Base-by-base conservation (phyloP, 495 filamentous ascomycete genomes). In the Aspergillus sclerotioniger region DNA sequence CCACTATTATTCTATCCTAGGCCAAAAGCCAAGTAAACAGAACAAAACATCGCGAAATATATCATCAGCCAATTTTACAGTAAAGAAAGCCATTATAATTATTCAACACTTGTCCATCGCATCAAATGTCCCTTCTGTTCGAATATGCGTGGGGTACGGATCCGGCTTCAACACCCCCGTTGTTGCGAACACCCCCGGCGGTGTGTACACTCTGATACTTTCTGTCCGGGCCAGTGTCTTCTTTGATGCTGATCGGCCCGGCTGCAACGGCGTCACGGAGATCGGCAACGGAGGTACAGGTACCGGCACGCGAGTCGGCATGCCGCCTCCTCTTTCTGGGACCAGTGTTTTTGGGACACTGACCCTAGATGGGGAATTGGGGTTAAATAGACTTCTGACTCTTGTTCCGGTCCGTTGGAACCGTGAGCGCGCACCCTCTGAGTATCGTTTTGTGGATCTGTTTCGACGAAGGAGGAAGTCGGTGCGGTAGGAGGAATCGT, bases 151-250 rank as follows among this genome's bases (percentile, higher is more conserved):
- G 39, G 73, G 61, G 61, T 74, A 70, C 45, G 70, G 58, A 31
- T 71, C 64, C 0, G 67, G 74, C 1, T 68, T 71, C 9, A 71
- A 47, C 15, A 68, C 65, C 15, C 58, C 62, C 0, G 65, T 64
- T n/a, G 59, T 67, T 17, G 62, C 53, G 43, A 77, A 70, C 31
- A 67, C 71, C 7, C 73, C 75, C 9, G 82, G 82, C 53, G 89
- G 87, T 6, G 86, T 83, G 69, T 87, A 90, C 13, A 91, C 79
- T 60, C 84, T 83, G 64, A 90, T 90, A 69, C 82, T 86, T 67
- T 87, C 84, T 32, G 72, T 81, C 62, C 85, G 88, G 1, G 78
- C 76, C 64, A 50, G 17, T 84, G 77, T 2, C 82, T 74, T 43
- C 76, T 67, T n/a, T 59, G 54, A 4, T 73, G 68, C 0, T 73